phyloP scores from a whole-genome alignment of 306 rosid genomes.

The Sophora flavescens region DNA sequence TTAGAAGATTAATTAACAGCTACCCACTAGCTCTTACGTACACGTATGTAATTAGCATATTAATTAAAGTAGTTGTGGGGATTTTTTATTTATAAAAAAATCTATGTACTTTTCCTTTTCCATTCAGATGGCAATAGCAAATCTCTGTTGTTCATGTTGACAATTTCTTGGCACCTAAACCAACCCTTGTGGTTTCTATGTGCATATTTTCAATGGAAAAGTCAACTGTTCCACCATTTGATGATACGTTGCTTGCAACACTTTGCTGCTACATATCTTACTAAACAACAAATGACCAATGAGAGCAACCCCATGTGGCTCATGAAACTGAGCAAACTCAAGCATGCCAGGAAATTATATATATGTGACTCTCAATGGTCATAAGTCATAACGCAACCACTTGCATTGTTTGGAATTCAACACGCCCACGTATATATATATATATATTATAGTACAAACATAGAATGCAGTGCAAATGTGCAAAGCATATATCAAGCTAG shows the following conservation, averaged over 20 bases:
- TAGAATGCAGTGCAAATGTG: not conserved
- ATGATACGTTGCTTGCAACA: conserved; percentile 11
- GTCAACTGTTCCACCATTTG: conserved; percentile 37
- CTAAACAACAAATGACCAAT: conserved; percentile 37
- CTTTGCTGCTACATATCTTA: not conserved
- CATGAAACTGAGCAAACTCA: conserved; percentile 14
- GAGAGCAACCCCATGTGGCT: conserved; percentile 49
- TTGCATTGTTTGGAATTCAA: conserved; percentile 27
- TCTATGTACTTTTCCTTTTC: not conserved
- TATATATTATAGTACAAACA: not conserved
- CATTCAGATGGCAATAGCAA: not conserved
- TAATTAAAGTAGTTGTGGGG: conserved; percentile 25
- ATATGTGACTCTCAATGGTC: conserved; percentile 5
- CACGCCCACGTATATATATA: not conserved
- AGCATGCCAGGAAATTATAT: conserved; percentile 4
- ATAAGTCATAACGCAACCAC: conserved; percentile 41
- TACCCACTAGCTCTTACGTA: not conserved
- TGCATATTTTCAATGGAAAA: conserved; percentile 14
- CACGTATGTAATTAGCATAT: conserved; percentile 4
- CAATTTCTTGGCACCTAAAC: conserved; percentile 30
- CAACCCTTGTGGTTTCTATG: conserved; percentile 32
- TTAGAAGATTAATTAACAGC: conserved; percentile 15
- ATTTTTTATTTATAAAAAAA: not conserved
- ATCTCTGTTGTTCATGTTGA: conserved; percentile 35
- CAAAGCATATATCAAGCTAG: not conserved